Evolutionary conservation across 2,329 filamentous ascomycete species (phyloP).

Genomic region (Fusarium sp.): DNA sequence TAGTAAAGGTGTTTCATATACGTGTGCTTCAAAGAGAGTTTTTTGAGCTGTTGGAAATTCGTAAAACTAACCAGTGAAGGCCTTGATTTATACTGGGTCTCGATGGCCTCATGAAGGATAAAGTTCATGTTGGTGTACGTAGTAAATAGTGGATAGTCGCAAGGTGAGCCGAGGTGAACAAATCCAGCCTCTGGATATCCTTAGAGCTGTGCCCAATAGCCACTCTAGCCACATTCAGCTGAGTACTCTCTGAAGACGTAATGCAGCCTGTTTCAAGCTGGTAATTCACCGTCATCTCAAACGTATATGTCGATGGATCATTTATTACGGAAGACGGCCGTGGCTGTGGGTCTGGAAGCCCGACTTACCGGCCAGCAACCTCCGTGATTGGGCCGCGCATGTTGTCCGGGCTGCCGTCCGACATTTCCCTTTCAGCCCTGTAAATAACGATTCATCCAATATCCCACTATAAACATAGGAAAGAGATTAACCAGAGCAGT

Average conservation of each 20-base stretch:
- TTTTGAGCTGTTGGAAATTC: neutral
- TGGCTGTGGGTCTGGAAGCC: constrained; percentile 29
- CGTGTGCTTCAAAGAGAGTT: constrained; percentile 1
- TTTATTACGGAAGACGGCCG: constrained; percentile 33
- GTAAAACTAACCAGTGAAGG: neutral
- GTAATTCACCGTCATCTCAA: neutral
- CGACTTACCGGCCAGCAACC: constrained; percentile 37
- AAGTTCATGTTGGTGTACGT: neutral
- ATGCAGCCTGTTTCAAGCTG: neutral
- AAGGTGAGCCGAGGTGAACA: constrained; percentile 6
- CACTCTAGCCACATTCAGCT: no score
- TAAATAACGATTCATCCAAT: constrained; percentile 12
- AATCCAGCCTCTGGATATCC: neutral
- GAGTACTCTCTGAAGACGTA: neutral
- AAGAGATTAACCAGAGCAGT: neutral
- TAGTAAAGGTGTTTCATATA: neutral
- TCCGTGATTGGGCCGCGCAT: constrained; percentile 46
- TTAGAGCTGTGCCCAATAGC: no score
- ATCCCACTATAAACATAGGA: neutral
- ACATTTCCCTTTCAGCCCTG: constrained; percentile 34
- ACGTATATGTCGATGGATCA: neutral
- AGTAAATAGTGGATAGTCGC: neutral
- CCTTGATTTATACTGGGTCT: constrained; percentile 7
- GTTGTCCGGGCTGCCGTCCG: constrained; percentile 26
- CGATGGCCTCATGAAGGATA: constrained; percentile 19